Conservation (phyloP, 768 basidiomycete species). For the Leucocoprinus leucothites region DNA sequence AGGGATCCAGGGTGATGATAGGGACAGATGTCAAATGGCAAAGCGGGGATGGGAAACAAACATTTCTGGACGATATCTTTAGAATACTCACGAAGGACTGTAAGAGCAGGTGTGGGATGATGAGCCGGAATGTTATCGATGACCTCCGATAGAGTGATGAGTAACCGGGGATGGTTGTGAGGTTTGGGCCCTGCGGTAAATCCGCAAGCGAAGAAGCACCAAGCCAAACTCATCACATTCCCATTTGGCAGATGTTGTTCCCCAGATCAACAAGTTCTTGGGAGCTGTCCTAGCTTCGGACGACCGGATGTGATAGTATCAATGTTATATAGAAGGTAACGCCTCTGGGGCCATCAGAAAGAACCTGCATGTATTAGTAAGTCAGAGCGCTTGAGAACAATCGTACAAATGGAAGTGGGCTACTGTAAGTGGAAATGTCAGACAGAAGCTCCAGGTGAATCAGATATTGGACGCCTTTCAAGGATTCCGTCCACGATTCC, state of each 20-base stretch:
- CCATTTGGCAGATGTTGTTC: background rate
- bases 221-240: background rate
- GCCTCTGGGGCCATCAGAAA: background rate
- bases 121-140: background rate
- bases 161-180: background rate
- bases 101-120: constrained; percentile 7
- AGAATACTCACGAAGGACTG: background rate
- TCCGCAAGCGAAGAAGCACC: background rate
- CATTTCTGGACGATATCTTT: background rate
- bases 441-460: constrained; percentile 21
- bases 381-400: background rate
- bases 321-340: background rate
- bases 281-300: background rate
- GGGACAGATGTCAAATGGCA: background rate
- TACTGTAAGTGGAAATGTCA: constrained; percentile 7
- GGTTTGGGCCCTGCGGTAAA: constrained; percentile 1
- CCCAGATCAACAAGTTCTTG: background rate
- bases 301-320: background rate
- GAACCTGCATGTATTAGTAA: background rate
- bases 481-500: constrained; percentile 93
- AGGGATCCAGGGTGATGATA: background rate
- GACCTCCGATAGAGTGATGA: background rate
- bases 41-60: background rate
- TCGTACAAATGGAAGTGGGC: constrained; percentile 7
- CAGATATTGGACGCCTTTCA: constrained; percentile 59